Evolutionary conservation across 2,329 filamentous ascomycete species (phyloP).

Genomic region (Diaporthe nobilis): DNA sequence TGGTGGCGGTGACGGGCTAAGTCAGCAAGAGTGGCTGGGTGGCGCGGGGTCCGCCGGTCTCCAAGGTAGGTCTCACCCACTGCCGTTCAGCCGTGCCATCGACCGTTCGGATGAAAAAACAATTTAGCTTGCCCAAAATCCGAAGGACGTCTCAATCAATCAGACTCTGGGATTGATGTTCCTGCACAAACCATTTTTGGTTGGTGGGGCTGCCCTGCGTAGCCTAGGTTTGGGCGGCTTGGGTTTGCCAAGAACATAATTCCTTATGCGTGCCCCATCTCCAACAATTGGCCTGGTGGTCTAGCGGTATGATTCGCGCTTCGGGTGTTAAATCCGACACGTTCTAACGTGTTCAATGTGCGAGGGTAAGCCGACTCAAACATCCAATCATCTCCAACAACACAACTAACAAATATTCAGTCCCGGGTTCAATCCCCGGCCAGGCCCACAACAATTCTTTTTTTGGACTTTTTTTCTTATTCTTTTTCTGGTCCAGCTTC

Average conservation of each 20-base stretch:
- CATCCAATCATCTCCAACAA: background rate
- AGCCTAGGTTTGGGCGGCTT: background rate
- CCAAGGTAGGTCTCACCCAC: background rate
- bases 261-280: background rate
- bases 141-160: background rate
- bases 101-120: background rate
- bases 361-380: background rate
- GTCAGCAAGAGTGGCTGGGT: background rate
- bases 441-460: background rate
- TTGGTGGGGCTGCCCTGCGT: background rate
- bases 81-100: background rate
- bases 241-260: background rate
- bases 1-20: background rate
- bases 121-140: background rate
- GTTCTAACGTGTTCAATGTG: conserved; percentile 14
- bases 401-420: background rate
- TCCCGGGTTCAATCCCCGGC: conserved; percentile 31
- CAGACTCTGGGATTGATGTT: too few relatives aligned
- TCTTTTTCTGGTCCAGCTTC: too few relatives aligned
- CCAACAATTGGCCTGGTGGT: conserved; percentile 33
- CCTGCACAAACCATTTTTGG: background rate
- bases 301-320: conserved; percentile 41
- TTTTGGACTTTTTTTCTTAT: too few relatives aligned
- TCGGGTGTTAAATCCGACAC: conserved; percentile 25
- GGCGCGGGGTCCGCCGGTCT: background rate